These are phyloP conservation scores for Crithidia brevicula DNA, from an alignment of 208 protist species.

Conservation along the genomic window DNA sequence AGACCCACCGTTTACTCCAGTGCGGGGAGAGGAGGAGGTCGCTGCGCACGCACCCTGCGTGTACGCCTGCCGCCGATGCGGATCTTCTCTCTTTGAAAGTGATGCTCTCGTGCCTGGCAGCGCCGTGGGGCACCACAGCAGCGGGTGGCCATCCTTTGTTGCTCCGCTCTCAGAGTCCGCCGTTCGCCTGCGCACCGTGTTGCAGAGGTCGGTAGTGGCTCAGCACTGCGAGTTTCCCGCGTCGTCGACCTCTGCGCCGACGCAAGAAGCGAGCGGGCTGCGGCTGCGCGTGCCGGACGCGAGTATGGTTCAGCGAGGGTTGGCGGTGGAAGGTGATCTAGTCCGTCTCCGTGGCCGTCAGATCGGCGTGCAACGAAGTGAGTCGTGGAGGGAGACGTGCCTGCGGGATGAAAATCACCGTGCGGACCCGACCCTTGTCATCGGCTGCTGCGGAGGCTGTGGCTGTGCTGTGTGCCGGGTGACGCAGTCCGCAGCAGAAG, in stretches of 20 bases:
- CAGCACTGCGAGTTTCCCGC: background rate
- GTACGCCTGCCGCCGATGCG: slow-evolving; percentile 45
- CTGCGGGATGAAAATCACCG: slow-evolving; percentile 73
- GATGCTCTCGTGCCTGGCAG: slow-evolving; percentile 11
- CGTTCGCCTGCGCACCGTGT: slow-evolving; percentile 32
- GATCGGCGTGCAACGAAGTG: slow-evolving; percentile 20
- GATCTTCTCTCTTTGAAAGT: slow-evolving; percentile 39
- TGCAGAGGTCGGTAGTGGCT: slow-evolving; percentile 32
- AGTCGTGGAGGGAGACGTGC: slow-evolving; percentile 63
- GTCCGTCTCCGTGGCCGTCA: slow-evolving; percentile 24
- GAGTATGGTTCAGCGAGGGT: slow-evolving; percentile 33
- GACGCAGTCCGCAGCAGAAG: slow-evolving; percentile 15
- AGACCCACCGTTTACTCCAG: slow-evolving; percentile 58
- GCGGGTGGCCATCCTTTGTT: slow-evolving; percentile 64
- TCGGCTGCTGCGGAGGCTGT: slow-evolving; percentile 58
- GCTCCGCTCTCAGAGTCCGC: slow-evolving; percentile 2
- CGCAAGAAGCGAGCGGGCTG: background rate
- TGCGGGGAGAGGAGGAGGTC: slow-evolving; percentile 34
- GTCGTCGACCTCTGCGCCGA: background rate
- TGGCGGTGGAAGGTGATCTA: slow-evolving; percentile 63
- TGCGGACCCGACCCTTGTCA: slow-evolving; percentile 39
- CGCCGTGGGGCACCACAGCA: slow-evolving; percentile 25
- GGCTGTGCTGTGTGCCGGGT: slow-evolving; percentile 61
- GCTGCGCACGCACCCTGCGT: background rate
- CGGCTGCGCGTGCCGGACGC: slow-evolving; percentile 16